phyloP scores from a whole-genome alignment of 768 basidiomycete species.

The Suillus clintonianus region DNA sequence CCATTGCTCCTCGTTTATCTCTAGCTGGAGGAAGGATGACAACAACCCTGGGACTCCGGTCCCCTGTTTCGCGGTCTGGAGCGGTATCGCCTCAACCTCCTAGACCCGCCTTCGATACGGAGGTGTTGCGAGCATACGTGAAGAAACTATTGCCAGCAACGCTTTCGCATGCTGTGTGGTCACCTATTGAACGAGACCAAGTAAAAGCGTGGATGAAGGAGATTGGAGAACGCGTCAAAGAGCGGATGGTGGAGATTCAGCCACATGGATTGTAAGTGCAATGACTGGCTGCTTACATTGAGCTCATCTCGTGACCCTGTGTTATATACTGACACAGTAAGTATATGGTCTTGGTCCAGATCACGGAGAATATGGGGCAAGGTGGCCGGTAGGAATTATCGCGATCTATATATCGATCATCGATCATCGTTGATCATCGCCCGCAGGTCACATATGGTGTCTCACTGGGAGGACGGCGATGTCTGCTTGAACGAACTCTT shows the following conservation, averaged over 20 bases:
- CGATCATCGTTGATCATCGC: conserved; percentile 10
- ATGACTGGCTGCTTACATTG: not conserved
- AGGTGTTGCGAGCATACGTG: conserved; percentile 75
- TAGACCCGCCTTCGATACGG: conserved; percentile 66
- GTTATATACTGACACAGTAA: conserved; percentile 50
- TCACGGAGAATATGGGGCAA: conserved; percentile 82
- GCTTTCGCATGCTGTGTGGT: conserved; percentile 66
- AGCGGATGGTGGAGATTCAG: conserved; percentile 83
- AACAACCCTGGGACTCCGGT: conserved; percentile 49
- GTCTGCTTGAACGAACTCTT: conserved; percentile 77
- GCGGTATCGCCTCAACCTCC: conserved; percentile 50
- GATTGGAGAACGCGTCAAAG: conserved; percentile 81
- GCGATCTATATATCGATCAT: not conserved
- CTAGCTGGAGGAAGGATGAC: conserved; percentile 17
- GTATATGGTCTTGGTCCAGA: conserved; percentile 84
- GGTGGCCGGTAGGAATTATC: conserved; percentile 68
- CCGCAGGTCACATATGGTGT: conserved; percentile 73
- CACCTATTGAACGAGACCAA: conserved; percentile 66
- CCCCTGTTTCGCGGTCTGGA: conserved; percentile 60
- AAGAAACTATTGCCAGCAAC: conserved; percentile 78
- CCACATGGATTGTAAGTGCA: conserved; percentile 76
- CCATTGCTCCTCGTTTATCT: conserved; percentile 4
- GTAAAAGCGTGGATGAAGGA: conserved; percentile 81
- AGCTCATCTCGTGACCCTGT: conserved; percentile 13
- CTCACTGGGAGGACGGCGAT: conserved; percentile 89